Evolutionary conservation across 345 rosid genomes (phyloP).

Genomic region (Physaria fendleri): DNA sequence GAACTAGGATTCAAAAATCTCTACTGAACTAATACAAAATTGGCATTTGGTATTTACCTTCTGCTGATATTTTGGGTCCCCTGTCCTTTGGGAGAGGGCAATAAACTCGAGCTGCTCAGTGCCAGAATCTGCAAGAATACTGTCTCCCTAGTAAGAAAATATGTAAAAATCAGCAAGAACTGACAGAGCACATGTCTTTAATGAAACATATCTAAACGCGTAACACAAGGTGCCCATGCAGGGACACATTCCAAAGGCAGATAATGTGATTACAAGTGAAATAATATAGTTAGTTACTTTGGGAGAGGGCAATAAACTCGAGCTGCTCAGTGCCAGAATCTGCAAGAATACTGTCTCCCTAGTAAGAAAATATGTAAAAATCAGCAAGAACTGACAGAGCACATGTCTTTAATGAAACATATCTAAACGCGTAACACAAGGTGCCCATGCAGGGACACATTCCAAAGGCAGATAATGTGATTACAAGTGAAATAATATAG

Average conservation of each 20-base stretch:
- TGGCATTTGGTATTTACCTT: constrained; percentile 53
- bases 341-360: constrained; percentile 95
- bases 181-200: neutral
- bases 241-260: neutral
- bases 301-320: constrained; percentile 96
- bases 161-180: neutral
- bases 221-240: neutral
- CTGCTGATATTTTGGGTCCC: constrained; percentile 84
- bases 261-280: neutral
- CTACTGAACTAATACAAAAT: neutral
- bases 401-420: neutral
- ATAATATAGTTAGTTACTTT: constrained; percentile 30
- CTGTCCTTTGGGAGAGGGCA: constrained; percentile 96
- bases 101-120: constrained; percentile 97
- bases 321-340: constrained; percentile 98
- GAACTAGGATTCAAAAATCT: neutral
- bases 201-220: neutral
- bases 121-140: constrained; percentile 97
- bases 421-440: neutral
- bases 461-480: neutral
- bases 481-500: neutral
- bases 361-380: neutral
- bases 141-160: constrained; percentile 52
- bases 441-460: no score
- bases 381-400: constrained; percentile 6